Evolutionary conservation across 805 yeast genomes (phyloP).

Genomic region (Yamadazyma endophytica): DNA sequence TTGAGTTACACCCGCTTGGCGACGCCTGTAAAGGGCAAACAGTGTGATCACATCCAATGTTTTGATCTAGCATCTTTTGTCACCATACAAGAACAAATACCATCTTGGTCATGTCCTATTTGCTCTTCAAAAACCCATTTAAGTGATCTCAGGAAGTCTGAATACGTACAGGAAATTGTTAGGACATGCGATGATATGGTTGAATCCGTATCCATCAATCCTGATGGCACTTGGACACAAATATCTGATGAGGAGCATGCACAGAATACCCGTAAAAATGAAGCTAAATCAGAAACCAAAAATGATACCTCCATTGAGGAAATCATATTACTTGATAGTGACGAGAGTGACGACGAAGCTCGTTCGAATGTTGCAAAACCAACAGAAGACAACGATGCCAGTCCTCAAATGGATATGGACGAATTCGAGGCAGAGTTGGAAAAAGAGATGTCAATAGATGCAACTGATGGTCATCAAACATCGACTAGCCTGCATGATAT

Average conservation of each 20-base stretch:
- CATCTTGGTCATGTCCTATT: constrained; percentile 87
- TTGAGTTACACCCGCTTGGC: constrained; percentile 66
- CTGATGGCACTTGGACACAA: constrained; percentile 68
- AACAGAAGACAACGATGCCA: no score
- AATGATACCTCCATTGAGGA: no score
- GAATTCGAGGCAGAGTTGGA: no score
- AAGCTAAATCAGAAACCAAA: not conserved
- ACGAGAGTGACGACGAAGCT: constrained; percentile 2
- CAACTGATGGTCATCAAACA: no score
- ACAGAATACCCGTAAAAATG: not conserved
- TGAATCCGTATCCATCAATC: constrained; percentile 61
- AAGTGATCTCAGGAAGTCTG: constrained; percentile 66
- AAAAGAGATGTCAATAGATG: no score
- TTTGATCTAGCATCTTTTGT: constrained; percentile 78
- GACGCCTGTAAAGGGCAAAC: constrained; percentile 64
- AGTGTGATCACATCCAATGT: constrained; percentile 81
- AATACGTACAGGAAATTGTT: constrained; percentile 64
- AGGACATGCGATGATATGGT: constrained; percentile 47
- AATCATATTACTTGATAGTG: constrained; percentile 4
- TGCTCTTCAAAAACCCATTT: constrained; percentile 55
- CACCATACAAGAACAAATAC: constrained; percentile 70
- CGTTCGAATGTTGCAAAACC: no score
- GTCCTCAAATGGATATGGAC: no score
- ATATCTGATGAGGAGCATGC: constrained; percentile 2
- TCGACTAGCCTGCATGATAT: no score